Base-by-base conservation (phyloP, 2,329 filamentous ascomycete species). In the Colletotrichum phormii region DNA sequence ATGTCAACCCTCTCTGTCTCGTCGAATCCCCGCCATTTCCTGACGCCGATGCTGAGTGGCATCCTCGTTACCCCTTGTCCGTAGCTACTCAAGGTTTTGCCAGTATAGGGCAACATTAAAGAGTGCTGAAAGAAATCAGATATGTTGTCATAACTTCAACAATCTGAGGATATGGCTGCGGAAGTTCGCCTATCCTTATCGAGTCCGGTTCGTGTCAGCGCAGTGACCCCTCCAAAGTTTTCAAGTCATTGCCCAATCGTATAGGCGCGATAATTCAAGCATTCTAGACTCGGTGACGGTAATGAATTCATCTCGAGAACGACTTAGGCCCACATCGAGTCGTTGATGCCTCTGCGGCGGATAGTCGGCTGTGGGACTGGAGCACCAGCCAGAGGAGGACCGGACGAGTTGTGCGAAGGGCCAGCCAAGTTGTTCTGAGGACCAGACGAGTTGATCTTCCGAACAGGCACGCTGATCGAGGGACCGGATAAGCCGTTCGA, bases 261-360 rank as follows among this genome's bases (percentile, higher is more conserved):
- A 29, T 3, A 7, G 7, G 22, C 22, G 49, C 4, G 13, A 11
- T 13, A 9, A n/a, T n/a, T 53, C 13, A 15, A 53, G 54, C 6
- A 15, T 5, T 22, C 24, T 31, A 67, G 22, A 22, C n/a, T 33
- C 9, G 33, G 18, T 8, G 18, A 37, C 5, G 12, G 37, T 33
- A 18, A 12, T 55, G 18, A 1, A 4, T 15, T 12, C 26, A 31
- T 18, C n/a, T 12, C 15, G 5, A 22, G 3, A 18, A 42, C 2
- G 22, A n/a, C 0, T 26, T 24, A 64, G 18, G 68, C 69, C 69
- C 69, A 72, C 3, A 69, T 69, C 3, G 69, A 72, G 11, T 26
- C 29, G 12, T 12, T 63, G n/a, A 72, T 26, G 24, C 70, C 65
- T 31, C 53, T 69, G 6, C 46, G 8, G 18, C 26, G 29, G 8